Percentiles rank a stretch among this genome's conserved stretches.
Conservation (phyloP, 176 grass and related monocot genomes). For the Eleusine indica region DNA sequence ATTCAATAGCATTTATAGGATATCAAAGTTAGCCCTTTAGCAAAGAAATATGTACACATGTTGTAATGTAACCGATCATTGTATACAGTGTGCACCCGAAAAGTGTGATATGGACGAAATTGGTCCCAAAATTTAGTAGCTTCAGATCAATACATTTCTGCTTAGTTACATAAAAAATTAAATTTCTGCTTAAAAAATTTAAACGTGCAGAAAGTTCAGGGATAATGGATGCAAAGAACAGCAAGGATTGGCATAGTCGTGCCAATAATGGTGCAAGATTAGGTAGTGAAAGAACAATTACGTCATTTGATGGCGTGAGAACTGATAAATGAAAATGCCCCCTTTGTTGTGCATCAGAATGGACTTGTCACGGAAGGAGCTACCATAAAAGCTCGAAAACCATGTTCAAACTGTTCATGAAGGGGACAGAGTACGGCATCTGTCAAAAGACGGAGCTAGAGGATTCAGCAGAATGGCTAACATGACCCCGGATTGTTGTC, state of each 20-base stretch:
- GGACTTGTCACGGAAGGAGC: not conserved
- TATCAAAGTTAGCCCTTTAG: not conserved
- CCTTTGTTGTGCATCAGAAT: not conserved
- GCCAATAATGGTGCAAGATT: not conserved
- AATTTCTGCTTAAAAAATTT: not conserved
- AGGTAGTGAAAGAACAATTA: not conserved
- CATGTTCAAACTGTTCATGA: not conserved
- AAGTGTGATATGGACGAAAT: not conserved
- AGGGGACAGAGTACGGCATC: not conserved
- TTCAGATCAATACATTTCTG: not conserved
- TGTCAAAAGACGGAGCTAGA: not conserved
- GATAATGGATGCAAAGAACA: conserved; percentile 12
- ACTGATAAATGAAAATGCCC: not conserved
- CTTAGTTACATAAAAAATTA: not conserved
- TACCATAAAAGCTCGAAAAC: not conserved
- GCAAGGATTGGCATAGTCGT: not conserved
- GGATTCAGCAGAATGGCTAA: not conserved
- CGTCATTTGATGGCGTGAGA: not conserved
- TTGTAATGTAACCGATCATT: not conserved
- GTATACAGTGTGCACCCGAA: not conserved
- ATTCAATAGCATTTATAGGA: conserved; percentile 12
- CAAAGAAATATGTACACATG: not conserved
- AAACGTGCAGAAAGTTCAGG: not conserved
- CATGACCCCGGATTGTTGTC: not conserved
- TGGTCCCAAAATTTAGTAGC: not conserved